Conservation (phyloP, 192 early-diverging fungal genomes). For the Linnemannia zychae region DNA sequence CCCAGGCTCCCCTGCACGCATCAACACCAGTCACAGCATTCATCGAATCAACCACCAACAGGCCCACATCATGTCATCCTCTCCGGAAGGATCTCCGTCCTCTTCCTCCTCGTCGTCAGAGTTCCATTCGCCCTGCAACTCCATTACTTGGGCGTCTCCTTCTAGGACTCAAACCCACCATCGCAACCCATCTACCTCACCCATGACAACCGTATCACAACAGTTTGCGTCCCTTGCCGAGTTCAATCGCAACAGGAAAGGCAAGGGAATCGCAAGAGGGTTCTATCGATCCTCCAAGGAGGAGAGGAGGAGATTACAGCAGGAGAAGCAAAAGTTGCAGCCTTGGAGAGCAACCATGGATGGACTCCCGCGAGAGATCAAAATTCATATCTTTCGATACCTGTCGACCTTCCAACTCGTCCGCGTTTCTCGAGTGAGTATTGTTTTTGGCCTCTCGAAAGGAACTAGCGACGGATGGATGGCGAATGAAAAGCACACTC, state of each 20-base stretch:
- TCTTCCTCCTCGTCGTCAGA: slow-evolving; percentile 10
- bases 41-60: background rate
- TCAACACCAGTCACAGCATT: background rate
- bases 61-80: background rate
- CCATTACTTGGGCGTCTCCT: slow-evolving; percentile 41
- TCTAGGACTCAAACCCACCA: background rate
- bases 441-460: slow-evolving; percentile 4
- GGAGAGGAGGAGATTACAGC: background rate
- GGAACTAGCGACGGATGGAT: too few species aligned
- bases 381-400: slow-evolving; percentile 45
- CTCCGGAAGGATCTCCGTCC: background rate
- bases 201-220: background rate
- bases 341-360: slow-evolving; percentile 20
- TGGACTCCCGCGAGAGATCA: slow-evolving; percentile 36
- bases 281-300: slow-evolving; percentile 12
- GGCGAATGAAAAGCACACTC: too few species aligned
- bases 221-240: slow-evolving; percentile 10
- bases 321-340: slow-evolving; percentile 10
- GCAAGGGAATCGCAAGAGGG: slow-evolving; percentile 9
- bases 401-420: slow-evolving; percentile 46
- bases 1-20: background rate
- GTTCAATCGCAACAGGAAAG: slow-evolving; percentile 2
- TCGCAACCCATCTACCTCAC: background rate
- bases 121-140: slow-evolving; percentile 25
- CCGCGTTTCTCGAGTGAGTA: slow-evolving; percentile 36